phyloP scores from a whole-genome alignment of 352 stramenopile genomes.

The Elongisporangium prolatum region DNA sequence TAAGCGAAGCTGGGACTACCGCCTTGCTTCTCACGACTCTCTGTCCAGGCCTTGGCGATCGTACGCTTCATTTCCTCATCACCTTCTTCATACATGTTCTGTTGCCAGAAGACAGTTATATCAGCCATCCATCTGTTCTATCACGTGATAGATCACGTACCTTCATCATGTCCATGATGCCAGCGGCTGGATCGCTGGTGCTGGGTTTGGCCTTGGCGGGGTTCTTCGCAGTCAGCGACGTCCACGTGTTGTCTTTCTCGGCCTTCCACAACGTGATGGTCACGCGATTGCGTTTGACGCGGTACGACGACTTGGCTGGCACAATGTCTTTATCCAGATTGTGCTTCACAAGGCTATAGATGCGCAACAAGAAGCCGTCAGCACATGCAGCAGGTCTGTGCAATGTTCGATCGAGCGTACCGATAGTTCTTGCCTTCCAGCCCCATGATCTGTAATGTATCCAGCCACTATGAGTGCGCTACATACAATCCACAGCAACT shows the following conservation, averaged over 20 bases:
- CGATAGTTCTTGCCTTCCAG: constrained; percentile 74
- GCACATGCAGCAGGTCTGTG: neutral
- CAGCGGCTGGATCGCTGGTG: constrained; percentile 58
- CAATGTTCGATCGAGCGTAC: constrained; percentile 6
- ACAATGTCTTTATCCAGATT: constrained; percentile 83
- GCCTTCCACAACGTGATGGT: constrained; percentile 74
- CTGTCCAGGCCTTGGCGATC: constrained; percentile 85
- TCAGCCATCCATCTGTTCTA: too few relatives aligned
- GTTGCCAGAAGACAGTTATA: neutral
- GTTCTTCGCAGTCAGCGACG: constrained; percentile 83
- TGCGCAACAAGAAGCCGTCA: neutral
- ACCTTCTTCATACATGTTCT: constrained; percentile 88
- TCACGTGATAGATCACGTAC: too few relatives aligned
- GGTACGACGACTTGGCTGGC: constrained; percentile 65
- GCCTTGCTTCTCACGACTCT: constrained; percentile 72
- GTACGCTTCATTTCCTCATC: constrained; percentile 89
- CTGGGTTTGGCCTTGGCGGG: constrained; percentile 47
- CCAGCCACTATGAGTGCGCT: neutral
- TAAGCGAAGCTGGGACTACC: constrained; percentile 6
- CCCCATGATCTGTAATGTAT: constrained; percentile 37
- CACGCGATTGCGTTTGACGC: constrained; percentile 84
- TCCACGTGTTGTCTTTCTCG: constrained; percentile 76
- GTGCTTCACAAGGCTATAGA: constrained; percentile 55
- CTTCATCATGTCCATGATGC: constrained; percentile 92
- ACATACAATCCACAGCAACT: neutral